Conservation (phyloP, 768 basidiomycete species). For the Boletus vinaceobasis region DNA sequence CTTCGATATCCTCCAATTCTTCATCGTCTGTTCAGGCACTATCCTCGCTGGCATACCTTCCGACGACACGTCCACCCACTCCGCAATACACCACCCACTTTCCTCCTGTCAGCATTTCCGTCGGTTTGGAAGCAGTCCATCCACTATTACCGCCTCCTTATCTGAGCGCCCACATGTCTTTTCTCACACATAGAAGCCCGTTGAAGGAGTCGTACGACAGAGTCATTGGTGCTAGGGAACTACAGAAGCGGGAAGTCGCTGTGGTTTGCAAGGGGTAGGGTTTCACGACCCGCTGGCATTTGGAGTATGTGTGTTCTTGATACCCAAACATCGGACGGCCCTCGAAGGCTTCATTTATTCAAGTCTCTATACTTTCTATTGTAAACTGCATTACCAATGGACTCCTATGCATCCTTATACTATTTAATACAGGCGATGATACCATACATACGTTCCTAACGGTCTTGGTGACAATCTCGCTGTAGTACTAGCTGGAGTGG, state of each 20-base stretch:
- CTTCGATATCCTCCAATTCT: slow-evolving; percentile 50
- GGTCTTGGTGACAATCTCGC: not conserved
- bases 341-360: slow-evolving; percentile 22
- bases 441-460: slow-evolving; percentile 4
- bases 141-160: slow-evolving; percentile 72
- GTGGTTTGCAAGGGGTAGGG: not conserved
- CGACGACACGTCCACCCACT: slow-evolving; percentile 34
- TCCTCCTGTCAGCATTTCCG: slow-evolving; percentile 55
- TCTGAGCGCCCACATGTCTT: slow-evolving; percentile 65
- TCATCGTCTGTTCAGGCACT: slow-evolving; percentile 50
- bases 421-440: slow-evolving; percentile 7
- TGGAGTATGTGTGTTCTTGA: slow-evolving; percentile 10
- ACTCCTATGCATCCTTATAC: slow-evolving; percentile 11
- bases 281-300: not conserved
- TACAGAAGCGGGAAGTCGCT: slow-evolving; percentile 21
- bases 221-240: slow-evolving; percentile 54
- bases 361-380: slow-evolving; percentile 25
- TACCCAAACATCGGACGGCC: slow-evolving; percentile 20
- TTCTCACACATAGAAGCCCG: slow-evolving; percentile 61
- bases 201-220: slow-evolving; percentile 69
- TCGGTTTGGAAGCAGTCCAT: slow-evolving; percentile 59
- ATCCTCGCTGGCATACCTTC: slow-evolving; percentile 54
- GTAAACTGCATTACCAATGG: slow-evolving; percentile 20
- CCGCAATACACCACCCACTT: slow-evolving; percentile 58
- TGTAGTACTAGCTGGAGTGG: not conserved